These are phyloP conservation scores for Eremothecium cymbalariae DNA, from an alignment of 1,139 yeast species.

Conservation along the genomic window DNA sequence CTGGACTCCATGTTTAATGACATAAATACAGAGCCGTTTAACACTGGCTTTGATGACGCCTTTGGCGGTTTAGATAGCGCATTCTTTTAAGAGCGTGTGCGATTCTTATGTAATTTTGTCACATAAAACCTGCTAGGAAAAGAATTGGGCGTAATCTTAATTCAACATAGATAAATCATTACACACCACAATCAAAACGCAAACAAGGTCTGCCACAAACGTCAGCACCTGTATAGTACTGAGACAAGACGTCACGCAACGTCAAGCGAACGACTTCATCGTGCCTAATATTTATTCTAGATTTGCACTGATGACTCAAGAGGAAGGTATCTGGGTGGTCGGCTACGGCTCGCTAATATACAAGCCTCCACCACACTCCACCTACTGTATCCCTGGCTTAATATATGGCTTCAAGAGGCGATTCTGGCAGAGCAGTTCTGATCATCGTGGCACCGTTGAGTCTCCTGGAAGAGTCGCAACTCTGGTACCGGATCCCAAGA, in stretches of 20 bases:
- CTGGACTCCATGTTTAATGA: constrained; percentile 25
- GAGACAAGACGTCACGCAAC: too few relatives aligned
- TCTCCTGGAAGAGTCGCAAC: constrained; percentile 86
- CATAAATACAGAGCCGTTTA: constrained; percentile 27
- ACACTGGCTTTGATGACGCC: constrained; percentile 28
- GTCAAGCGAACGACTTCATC: too few relatives aligned
- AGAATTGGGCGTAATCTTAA: too few relatives aligned
- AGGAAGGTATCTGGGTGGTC: constrained; percentile 59
- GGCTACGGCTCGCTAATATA: constrained; percentile 89
- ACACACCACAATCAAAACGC: too few relatives aligned
- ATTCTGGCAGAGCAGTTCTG: constrained; percentile 88
- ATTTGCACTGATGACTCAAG: too few relatives aligned
- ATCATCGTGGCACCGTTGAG: constrained; percentile 84
- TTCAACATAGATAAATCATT: too few relatives aligned
- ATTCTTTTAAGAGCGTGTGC: constrained; percentile 19
- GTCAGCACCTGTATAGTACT: too few relatives aligned
- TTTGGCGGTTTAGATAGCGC: constrained; percentile 32
- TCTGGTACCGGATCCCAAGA: constrained; percentile 49
- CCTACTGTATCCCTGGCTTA: constrained; percentile 60
- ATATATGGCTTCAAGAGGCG: constrained; percentile 69
- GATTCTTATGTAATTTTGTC: background rate
- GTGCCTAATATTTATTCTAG: too few relatives aligned
- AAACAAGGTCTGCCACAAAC: too few relatives aligned
- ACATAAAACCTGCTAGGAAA: too few relatives aligned
- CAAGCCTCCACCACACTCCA: constrained; percentile 79